phyloP scores from a whole-genome alignment of 2,329 filamentous ascomycete genomes.

The Diaporthe vexans region DNA sequence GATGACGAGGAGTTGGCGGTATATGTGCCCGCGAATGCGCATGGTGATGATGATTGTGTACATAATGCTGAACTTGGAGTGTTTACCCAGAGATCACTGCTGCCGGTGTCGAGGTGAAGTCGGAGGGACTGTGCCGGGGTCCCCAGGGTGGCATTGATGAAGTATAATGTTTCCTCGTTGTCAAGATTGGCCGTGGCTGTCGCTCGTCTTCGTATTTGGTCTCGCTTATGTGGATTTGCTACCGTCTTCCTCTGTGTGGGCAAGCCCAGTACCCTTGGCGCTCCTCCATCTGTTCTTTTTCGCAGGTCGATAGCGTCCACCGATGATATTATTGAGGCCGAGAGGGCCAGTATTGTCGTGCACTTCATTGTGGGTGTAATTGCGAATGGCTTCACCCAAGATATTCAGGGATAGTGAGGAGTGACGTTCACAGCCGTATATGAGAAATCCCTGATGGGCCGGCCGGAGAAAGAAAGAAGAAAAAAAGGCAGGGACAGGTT shows the following conservation, averaged over 20 bases:
- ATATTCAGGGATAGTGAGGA: background rate
- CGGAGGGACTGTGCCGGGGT: conserved; percentile 71
- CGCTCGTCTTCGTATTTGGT: conserved; percentile 61
- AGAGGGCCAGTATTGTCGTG: conserved; percentile 48
- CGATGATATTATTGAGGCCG: conserved; percentile 48
- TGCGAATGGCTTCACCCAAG: background rate
- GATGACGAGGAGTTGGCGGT: conserved; percentile 79
- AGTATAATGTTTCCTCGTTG: conserved; percentile 75
- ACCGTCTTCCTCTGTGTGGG: conserved; percentile 57
- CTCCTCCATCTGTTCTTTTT: conserved; percentile 48
- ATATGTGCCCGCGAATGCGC: conserved; percentile 76
- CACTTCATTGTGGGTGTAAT: conserved; percentile 53
- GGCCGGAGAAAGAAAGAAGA: background rate
- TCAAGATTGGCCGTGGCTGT: conserved; percentile 63
- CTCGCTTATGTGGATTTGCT: conserved; percentile 58
- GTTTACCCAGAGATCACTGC: conserved; percentile 81
- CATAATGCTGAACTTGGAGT: conserved; percentile 74
- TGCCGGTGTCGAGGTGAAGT: conserved; percentile 77
- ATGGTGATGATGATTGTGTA: conserved; percentile 61
- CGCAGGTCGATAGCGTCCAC: conserved; percentile 49
- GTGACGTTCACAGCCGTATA: conserved; percentile 1
- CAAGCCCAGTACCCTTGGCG: conserved; percentile 62
- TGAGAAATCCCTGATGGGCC: conserved; percentile 12
- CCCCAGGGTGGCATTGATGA: conserved; percentile 73
- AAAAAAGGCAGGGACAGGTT: background rate